Evolutionary conservation across 148 eudicot species (phyloP).

Genomic region (Rhododendron mucronatum): DNA sequence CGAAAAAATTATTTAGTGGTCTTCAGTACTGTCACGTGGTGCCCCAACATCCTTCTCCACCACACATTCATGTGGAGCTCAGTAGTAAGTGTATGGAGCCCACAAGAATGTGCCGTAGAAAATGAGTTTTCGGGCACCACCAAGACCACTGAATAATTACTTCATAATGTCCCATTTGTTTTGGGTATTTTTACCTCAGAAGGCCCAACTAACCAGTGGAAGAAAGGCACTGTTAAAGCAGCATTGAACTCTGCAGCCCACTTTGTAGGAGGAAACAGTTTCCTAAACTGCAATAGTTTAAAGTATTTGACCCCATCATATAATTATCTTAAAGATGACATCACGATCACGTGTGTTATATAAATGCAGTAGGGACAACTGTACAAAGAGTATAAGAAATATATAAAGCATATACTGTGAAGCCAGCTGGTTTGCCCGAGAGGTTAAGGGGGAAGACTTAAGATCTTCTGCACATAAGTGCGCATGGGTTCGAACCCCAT

Average conservation of each 20-base stretch:
- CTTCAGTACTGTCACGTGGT: neutral
- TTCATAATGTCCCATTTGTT: neutral
- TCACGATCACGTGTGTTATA: neutral
- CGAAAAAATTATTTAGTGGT: neutral
- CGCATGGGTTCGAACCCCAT: constrained; percentile 62
- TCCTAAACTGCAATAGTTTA: constrained; percentile 51
- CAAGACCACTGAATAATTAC: neutral
- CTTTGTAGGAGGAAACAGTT: constrained; percentile 90
- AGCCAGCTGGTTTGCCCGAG: constrained; percentile 71
- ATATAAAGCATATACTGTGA: accelerated
- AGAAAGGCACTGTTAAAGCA: constrained; percentile 79
- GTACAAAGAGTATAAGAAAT: neutral
- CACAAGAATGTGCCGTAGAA: neutral
- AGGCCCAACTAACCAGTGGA: constrained; percentile 92
- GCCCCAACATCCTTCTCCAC: neutral
- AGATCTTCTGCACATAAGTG: constrained; percentile 99
- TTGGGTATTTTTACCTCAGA: constrained; percentile 57
- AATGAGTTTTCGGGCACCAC: neutral
- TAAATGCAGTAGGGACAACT: neutral
- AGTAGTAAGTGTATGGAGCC: neutral
- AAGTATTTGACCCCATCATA: neutral
- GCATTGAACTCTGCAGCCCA: constrained; percentile 94
- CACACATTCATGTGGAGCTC: neutral
- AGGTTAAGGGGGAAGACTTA: constrained; percentile 98
- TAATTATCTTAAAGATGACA: neutral